Evolutionary conservation across 768 basidiomycete genomes (phyloP), one percentile per base, ranked within the genome.

Genomic region (Pleurotus sapidus): DNA sequence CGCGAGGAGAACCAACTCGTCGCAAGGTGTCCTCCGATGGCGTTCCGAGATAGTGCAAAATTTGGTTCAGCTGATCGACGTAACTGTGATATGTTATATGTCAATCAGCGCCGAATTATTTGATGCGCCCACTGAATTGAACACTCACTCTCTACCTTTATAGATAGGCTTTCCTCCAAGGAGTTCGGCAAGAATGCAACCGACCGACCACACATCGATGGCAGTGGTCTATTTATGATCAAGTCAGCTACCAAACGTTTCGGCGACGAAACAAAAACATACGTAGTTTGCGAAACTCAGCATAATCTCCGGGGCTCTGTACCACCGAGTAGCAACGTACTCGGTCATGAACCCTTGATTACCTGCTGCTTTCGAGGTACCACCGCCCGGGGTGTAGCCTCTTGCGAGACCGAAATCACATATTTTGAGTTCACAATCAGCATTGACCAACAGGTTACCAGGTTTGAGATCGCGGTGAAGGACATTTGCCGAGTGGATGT

Each of bases 321-420:
- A 99, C 96, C 96, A 98, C 57, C 96, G 82, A 6, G 96, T 99
- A n/a, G 96, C 96, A 30, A 98, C 91, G 70, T 96, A 98, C 74
- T 98, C 97, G 0, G 97, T 98, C 96, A 98, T 98, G 75, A 98
- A 98, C 0, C 96, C 96, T 66, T 89, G 89, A 65, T 91, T 90
- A 38, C 88, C 87, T 18, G 88, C 85, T 0, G 86, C 80, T 61
- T 80, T 85, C 53, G 84, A 87, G 37, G 82, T 84, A 34, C 89
- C 88, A 46, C 87, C 83, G 17, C 89, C 91, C 3, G 93, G 93
- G 18, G 89, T 93, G 72, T 95, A 96, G 2, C 95, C 95, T 68
- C 95, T 79, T 3, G 97, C 96, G 39, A 99, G 84, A 46, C 97
- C 97, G 70, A 99, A 99, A 73, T 99, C 96, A 68, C 97, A 99